A percentile compares a stretch with the other conserved stretches of the same genome.
Evolutionary conservation across 805 yeast species (phyloP).

Genomic region (Metschnikowia vanudenii): DNA sequence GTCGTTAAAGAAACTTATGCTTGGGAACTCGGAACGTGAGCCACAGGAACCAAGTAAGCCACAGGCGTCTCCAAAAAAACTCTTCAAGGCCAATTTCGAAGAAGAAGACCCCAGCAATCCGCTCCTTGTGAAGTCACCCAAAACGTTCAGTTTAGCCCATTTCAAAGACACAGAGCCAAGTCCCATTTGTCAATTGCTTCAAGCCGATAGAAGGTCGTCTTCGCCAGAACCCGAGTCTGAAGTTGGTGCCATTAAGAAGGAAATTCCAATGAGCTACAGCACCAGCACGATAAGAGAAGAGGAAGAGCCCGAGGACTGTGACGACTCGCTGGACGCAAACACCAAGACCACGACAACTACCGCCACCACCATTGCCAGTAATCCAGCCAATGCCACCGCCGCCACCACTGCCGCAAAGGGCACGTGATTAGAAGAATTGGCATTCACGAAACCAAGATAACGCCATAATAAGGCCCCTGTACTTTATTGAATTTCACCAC

Average conservation of each 20-base stretch:
- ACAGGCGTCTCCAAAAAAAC: not conserved
- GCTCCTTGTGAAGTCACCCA: constrained; percentile 38
- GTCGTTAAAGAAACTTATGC: constrained; percentile 17
- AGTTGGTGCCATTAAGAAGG: constrained; percentile 13
- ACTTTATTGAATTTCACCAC: no score
- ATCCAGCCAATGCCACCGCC: no score
- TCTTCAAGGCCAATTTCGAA: not conserved
- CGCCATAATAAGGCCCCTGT: no score
- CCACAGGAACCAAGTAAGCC: not conserved
- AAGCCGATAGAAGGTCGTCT: constrained; percentile 12
- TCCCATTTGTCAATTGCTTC: constrained; percentile 36
- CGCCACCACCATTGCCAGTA: no score
- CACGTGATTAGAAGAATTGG: no score
- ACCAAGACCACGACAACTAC: not conserved
- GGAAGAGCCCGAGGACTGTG: constrained; percentile 33
- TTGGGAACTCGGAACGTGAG: not conserved
- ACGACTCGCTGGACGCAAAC: not conserved
- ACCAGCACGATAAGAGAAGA: constrained; percentile 41
- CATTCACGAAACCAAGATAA: no score
- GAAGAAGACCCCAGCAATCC: constrained; percentile 18
- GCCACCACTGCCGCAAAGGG: not conserved
- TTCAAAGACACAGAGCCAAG: constrained; percentile 34
- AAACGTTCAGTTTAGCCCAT: constrained; percentile 38
- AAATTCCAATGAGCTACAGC: constrained; percentile 30
- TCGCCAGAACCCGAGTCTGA: not conserved